A percentile compares a stretch with the other conserved stretches of the same genome.
These are phyloP conservation scores for Dictyostelium firmibasis DNA, from an alignment of 78 protist genomes.

Conservation along the genomic window DNA sequence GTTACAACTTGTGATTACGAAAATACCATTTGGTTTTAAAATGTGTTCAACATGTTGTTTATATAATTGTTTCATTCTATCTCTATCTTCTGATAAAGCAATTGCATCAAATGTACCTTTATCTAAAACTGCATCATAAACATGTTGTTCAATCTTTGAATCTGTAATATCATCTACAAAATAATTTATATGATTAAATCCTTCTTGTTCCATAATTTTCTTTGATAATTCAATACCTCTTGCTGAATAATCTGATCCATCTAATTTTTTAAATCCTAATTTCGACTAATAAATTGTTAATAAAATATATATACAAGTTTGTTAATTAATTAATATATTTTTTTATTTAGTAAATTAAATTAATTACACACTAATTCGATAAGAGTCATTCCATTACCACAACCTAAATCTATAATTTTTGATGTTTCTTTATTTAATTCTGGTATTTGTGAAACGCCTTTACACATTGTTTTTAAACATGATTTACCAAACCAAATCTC, in stretches of 20 bases:
- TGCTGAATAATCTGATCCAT: constrained; percentile 73
- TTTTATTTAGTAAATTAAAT: too few species aligned
- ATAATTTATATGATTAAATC: constrained; percentile 6
- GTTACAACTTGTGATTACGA: constrained; percentile 77
- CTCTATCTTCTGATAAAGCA: constrained; percentile 54
- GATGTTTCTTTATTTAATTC: constrained; percentile 32
- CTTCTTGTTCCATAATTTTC: constrained; percentile 27
- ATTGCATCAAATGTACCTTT: constrained; percentile 84
- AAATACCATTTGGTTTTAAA: constrained; percentile 2
- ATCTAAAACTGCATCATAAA: constrained; percentile 54
- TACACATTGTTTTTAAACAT: constrained; percentile 48
- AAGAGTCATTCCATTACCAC: constrained; percentile 77
- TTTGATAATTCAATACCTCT: constrained; percentile 67
- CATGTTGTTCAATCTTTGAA: not conserved
- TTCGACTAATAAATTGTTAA: not conserved
- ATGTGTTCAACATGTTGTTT: not conserved
- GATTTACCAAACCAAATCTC: constrained; percentile 83
- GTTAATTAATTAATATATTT: not conserved
- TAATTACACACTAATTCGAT: constrained; percentile 39
- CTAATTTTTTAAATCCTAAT: constrained; percentile 73
- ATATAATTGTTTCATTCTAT: constrained; percentile 21
- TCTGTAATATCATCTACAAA: constrained; percentile 66
- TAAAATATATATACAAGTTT: not conserved
- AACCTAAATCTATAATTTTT: constrained; percentile 63
- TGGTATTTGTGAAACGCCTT: constrained; percentile 11